These are phyloP conservation scores for Termitomyces heimii DNA, from an alignment of 768 basidiomycete genomes.

Conservation along the genomic window DNA sequence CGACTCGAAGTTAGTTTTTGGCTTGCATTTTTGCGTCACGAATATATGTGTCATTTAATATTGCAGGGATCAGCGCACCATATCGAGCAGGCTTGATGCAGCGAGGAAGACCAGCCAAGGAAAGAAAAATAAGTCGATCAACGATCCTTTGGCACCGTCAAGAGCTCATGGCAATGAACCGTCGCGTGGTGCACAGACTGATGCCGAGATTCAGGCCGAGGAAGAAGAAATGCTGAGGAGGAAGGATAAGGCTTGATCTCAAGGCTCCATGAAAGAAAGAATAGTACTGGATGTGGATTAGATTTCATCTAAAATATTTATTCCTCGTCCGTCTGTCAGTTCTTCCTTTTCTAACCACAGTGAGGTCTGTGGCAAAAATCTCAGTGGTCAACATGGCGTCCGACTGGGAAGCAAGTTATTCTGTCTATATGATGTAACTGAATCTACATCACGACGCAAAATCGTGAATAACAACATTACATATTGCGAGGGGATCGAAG, in stretches of 20 bases:
- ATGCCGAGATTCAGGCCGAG: slow-evolving; percentile 47
- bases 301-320: too few relatives aligned
- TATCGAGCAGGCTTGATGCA: slow-evolving; percentile 30
- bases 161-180: slow-evolving; percentile 52
- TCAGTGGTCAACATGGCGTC: too few relatives aligned
- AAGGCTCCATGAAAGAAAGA: background rate
- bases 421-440: too few relatives aligned
- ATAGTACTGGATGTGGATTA: background rate
- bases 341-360: too few relatives aligned
- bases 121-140: slow-evolving; percentile 24
- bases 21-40: too few relatives aligned
- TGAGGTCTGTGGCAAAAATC: too few relatives aligned
- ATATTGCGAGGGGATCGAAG: too few relatives aligned
- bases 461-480: too few relatives aligned
- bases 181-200: slow-evolving; percentile 51
- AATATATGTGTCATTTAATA: background rate
- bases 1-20: background rate
- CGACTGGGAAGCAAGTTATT: too few relatives aligned
- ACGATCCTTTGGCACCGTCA: slow-evolving; percentile 45
- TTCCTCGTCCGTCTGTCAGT: too few relatives aligned
- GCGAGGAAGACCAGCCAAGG: slow-evolving; percentile 21
- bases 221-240: slow-evolving; percentile 41
- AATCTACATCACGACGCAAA: too few relatives aligned
- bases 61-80: slow-evolving; percentile 17
- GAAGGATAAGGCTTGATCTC: slow-evolving; percentile 26